These are phyloP conservation scores for Penicillium pulvis DNA, from an alignment of 495 filamentous ascomycete species.

Conservation along the genomic window DNA sequence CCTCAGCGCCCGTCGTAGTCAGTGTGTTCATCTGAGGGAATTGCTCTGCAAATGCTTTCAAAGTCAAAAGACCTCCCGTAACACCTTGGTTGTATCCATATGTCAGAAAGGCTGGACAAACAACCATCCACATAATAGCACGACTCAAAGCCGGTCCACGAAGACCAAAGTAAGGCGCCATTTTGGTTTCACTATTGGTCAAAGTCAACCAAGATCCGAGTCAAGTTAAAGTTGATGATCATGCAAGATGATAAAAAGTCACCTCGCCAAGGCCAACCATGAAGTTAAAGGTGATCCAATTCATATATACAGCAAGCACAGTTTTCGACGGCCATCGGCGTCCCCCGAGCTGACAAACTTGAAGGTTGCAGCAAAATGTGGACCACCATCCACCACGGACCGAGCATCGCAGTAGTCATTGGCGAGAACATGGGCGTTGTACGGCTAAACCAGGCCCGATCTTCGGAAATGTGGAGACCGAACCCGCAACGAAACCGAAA, in stretches of 20 bases:
- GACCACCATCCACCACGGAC: slow-evolving; percentile 10
- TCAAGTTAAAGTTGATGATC: slow-evolving; percentile 11
- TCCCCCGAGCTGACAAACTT: slow-evolving; percentile 8
- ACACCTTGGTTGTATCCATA: slow-evolving; percentile 48
- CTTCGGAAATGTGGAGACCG: slow-evolving; percentile 7
- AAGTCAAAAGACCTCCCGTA: slow-evolving; percentile 35
- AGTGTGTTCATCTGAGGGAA: slow-evolving; percentile 53
- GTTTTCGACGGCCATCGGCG: slow-evolving; percentile 15
- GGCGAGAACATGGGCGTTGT: slow-evolving; percentile 1
- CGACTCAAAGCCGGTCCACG: slow-evolving; percentile 30
- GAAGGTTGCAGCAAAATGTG: slow-evolving; percentile 5
- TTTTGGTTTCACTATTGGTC: slow-evolving; percentile 1
- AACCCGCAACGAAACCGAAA: not conserved
- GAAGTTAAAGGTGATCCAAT: slow-evolving; percentile 9
- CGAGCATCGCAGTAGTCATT: slow-evolving; percentile 9
- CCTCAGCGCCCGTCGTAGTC: slow-evolving; percentile 24
- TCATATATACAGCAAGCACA: slow-evolving; percentile 12
- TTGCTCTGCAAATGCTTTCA: slow-evolving; percentile 36
- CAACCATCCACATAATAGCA: slow-evolving; percentile 37
- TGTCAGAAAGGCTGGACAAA: slow-evolving; percentile 45
- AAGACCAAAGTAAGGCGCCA: slow-evolving; percentile 32
- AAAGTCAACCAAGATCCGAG: not conserved
- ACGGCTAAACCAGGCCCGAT: not conserved
- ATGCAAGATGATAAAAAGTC: slow-evolving; percentile 6
- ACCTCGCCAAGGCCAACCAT: slow-evolving; percentile 6